A percentile compares a stretch with the other conserved stretches of the same genome.
phyloP scores from a whole-genome alignment of 177 flowering plant species.

The Telopea speciosissima region DNA sequence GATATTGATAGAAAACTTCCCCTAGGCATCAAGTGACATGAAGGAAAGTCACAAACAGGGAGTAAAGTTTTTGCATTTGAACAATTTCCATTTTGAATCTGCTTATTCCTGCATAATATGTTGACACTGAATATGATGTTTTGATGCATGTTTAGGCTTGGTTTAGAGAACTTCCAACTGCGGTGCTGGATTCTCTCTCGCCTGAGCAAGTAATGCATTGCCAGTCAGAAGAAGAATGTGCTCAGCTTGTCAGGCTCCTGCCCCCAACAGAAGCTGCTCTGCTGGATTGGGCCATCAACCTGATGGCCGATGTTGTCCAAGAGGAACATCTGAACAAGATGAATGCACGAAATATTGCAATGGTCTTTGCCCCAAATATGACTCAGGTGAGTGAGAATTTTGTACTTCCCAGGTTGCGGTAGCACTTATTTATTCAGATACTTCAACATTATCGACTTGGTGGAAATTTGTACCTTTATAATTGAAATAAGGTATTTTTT shows the following conservation, averaged over 20 bases:
- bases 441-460: too few relatives aligned
- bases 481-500: too few relatives aligned
- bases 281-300: constrained; percentile 84
- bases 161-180: constrained; percentile 89
- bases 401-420: background rate
- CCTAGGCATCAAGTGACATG: background rate
- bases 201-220: constrained; percentile 83
- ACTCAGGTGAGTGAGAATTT: constrained; percentile 47
- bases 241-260: constrained; percentile 53
- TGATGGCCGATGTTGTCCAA: constrained; percentile 95
- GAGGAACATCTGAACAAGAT: constrained; percentile 75
- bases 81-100: background rate
- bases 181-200: constrained; percentile 66
- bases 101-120: background rate
- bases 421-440: background rate
- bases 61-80: too few relatives aligned
- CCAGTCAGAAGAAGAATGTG: constrained; percentile 70
- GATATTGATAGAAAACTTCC: background rate
- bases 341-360: constrained; percentile 86
- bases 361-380: constrained; percentile 97
- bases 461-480: too few relatives aligned
- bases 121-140: constrained; percentile 1
- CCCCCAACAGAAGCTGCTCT: constrained; percentile 80
- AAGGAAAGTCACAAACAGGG: background rate
- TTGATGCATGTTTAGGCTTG: constrained; percentile 51